Evolutionary conservation across 1,284 basidiomycete species (phyloP).

Genomic region (Porodaedalea pini): DNA sequence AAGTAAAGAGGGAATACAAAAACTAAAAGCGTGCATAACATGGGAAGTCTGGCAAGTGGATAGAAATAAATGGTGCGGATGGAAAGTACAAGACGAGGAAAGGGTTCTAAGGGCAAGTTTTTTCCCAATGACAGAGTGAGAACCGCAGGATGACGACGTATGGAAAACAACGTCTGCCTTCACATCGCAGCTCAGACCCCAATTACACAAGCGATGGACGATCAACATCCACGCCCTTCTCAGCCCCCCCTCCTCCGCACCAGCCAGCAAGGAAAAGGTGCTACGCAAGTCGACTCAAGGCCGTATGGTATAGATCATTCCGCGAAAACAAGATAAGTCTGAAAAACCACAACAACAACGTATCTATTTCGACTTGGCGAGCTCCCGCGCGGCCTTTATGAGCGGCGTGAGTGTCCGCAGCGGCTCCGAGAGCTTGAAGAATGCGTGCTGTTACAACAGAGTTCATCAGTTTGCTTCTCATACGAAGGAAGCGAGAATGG

Average conservation of each 20-base stretch:
- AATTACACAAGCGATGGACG: too few species aligned
- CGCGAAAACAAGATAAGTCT: background rate
- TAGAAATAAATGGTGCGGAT: too few species aligned
- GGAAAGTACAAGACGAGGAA: too few species aligned
- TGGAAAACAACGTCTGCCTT: too few species aligned
- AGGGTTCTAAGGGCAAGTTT: too few species aligned
- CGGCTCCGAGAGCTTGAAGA: constrained; percentile 86
- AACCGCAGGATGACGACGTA: too few species aligned
- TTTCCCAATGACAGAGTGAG: too few species aligned
- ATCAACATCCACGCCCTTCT: background rate
- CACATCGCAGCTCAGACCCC: too few species aligned
- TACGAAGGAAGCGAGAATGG: constrained; percentile 6
- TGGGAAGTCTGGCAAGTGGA: too few species aligned
- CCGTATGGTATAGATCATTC: constrained; percentile 1
- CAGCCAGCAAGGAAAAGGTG: background rate
- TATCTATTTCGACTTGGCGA: constrained; percentile 60
- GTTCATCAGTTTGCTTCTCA: background rate
- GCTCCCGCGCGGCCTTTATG: constrained; percentile 91
- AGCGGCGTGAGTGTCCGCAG: constrained; percentile 83
- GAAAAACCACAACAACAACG: background rate
- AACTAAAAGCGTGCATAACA: too few species aligned
- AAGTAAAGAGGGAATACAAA: too few species aligned
- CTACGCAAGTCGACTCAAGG: background rate
- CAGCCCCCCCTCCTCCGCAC: too few species aligned
- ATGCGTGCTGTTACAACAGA: constrained; percentile 62